Conservation (phyloP, 192 early-diverging fungal species). For the Coemansia asiatica region DNA sequence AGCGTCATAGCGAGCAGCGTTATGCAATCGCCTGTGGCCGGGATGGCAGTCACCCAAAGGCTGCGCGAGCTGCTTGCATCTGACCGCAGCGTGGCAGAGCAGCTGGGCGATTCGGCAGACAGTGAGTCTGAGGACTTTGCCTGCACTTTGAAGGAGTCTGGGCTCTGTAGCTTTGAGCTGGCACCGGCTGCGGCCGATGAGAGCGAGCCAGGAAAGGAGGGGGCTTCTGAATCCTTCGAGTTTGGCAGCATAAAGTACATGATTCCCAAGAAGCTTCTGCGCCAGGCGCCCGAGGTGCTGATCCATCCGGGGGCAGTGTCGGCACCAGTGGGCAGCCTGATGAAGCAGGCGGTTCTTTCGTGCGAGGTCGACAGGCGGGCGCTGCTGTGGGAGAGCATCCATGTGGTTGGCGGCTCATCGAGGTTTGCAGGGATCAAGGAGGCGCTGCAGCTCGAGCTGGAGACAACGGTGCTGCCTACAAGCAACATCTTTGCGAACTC, state of each 20-base stretch:
- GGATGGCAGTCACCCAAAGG: constrained; percentile 64
- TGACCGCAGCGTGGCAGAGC: constrained; percentile 49
- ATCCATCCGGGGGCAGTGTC: constrained; percentile 64
- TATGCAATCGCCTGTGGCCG: constrained; percentile 67
- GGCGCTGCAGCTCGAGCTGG: constrained; percentile 65
- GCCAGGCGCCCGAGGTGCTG: constrained; percentile 58
- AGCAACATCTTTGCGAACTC: constrained; percentile 85
- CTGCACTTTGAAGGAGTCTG: constrained; percentile 58
- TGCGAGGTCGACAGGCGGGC: constrained; percentile 76
- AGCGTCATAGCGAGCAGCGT: constrained; percentile 61
- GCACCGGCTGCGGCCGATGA: constrained; percentile 6
- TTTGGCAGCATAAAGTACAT: constrained; percentile 61
- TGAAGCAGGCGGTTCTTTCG: constrained; percentile 62
- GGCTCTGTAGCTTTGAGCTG: constrained; percentile 36
- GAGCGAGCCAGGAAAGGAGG: constrained; percentile 14
- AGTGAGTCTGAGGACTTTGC: constrained; percentile 62
- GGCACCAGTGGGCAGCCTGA: constrained; percentile 51
- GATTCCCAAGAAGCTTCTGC: constrained; percentile 20
- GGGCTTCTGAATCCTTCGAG: constrained; percentile 46
- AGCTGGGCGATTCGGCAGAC: constrained; percentile 48
- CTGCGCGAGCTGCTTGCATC: constrained; percentile 62
- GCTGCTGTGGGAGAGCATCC: constrained; percentile 81
- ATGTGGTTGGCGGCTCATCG: constrained; percentile 81
- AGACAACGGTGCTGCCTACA: constrained; percentile 63
- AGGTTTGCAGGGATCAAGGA: constrained; percentile 54